These are phyloP conservation scores for Mucuna pruriens DNA, from an alignment of 306 rosid species.

Conservation along the genomic window DNA sequence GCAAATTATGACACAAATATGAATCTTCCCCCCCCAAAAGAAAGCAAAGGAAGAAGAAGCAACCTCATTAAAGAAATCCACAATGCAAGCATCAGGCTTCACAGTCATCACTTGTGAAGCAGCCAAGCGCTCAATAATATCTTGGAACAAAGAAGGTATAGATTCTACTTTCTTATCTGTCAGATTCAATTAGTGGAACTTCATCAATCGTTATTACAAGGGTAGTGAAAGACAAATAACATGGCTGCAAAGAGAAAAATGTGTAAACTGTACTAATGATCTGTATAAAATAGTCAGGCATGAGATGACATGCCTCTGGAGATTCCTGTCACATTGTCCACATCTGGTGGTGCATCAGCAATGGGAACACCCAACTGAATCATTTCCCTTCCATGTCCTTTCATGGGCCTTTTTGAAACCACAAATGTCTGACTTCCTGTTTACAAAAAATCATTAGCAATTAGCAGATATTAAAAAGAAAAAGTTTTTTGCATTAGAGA, in stretches of 20 bases:
- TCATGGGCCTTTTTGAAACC: conserved; percentile 73
- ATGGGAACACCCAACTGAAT: conserved; percentile 78
- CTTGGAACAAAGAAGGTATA: conserved; percentile 72
- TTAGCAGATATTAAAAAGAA: neutral
- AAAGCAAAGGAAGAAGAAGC: neutral
- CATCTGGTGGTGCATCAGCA: conserved; percentile 68
- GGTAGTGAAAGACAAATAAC: neutral
- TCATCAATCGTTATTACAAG: conserved; percentile 2
- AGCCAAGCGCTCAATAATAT: conserved; percentile 60
- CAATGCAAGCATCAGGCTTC: conserved; percentile 81
- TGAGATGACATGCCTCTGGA: conserved; percentile 59
- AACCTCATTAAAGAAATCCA: conserved; percentile 83
- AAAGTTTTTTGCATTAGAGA: neutral
- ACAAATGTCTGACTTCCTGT: conserved; percentile 67
- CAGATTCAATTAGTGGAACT: conserved; percentile 33
- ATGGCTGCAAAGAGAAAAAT: neutral
- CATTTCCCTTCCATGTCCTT: conserved; percentile 87
- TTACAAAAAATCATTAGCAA: conserved; percentile 17
- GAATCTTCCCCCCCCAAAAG: neutral
- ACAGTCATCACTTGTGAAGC: conserved; percentile 57
- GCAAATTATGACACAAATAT: conserved; percentile 1
- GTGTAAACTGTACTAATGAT: neutral
- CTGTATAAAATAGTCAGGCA: neutral
- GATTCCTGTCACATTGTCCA: conserved; percentile 55
- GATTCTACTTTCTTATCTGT: conserved; percentile 75